phyloP scores from a whole-genome alignment of 805 yeast species.

The Schizosaccharomyces cryophilus region DNA sequence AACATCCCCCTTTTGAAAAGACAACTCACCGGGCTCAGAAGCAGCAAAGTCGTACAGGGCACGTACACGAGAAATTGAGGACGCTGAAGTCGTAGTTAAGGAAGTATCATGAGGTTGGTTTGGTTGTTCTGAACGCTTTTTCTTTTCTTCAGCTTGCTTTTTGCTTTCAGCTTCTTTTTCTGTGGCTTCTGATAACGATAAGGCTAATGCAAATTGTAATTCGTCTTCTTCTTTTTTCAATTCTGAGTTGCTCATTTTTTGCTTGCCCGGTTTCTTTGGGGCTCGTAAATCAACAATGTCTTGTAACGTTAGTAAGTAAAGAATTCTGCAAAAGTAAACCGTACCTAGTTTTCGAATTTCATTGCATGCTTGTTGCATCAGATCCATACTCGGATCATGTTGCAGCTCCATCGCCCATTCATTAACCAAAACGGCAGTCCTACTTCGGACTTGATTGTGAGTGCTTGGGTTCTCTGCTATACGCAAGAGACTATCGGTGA shows the following conservation, averaged over 20 bases:
- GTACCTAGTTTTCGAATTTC: constrained; percentile 20
- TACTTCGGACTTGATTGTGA: constrained; percentile 42
- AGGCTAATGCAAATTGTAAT: constrained; percentile 44
- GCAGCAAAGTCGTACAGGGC: constrained; percentile 67
- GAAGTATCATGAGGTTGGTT: neutral
- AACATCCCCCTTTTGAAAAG: constrained; percentile 68
- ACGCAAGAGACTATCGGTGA: constrained; percentile 24
- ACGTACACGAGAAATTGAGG: constrained; percentile 37
- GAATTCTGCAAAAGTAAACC: neutral
- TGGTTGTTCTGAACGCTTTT: neutral
- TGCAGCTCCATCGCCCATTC: constrained; percentile 43
- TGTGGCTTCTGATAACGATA: constrained; percentile 39
- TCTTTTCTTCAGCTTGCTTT: neutral
- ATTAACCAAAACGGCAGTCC: constrained; percentile 39
- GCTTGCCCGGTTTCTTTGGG: constrained; percentile 38
- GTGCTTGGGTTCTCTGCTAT: constrained; percentile 28
- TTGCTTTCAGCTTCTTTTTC: neutral
- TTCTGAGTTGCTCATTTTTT: constrained; percentile 22
- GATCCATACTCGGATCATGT: constrained; percentile 50
- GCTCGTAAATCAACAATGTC: constrained; percentile 9
- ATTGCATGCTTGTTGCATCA: constrained; percentile 37
- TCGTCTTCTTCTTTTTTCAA: constrained; percentile 50
- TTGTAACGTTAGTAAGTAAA: neutral
- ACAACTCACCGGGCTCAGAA: constrained; percentile 63
- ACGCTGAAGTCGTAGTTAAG: constrained; percentile 6